phyloP scores from a whole-genome alignment of 2,329 filamentous ascomycete species.

The Fusarium zealandicum region DNA sequence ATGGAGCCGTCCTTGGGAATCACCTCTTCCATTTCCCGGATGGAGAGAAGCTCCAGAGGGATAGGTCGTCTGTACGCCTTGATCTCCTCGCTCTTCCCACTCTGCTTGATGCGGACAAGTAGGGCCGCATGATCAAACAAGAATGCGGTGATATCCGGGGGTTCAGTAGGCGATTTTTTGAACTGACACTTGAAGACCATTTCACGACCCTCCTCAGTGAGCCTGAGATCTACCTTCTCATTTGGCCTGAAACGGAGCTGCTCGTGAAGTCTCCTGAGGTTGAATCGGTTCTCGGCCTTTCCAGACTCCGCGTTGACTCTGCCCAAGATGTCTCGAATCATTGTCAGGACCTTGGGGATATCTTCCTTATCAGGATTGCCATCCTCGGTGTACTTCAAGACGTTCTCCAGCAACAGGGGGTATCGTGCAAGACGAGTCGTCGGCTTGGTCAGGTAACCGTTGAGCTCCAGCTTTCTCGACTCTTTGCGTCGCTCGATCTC shows the following conservation, averaged over 20 bases:
- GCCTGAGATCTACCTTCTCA: constrained; percentile 90
- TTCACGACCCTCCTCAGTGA: constrained; percentile 92
- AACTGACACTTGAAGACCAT: constrained; percentile 92
- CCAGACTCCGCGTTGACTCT: constrained; percentile 94
- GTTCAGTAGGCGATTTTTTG: constrained; percentile 91
- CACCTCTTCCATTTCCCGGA: constrained; percentile 96
- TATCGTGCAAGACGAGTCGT: constrained; percentile 95
- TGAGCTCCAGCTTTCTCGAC: constrained; percentile 93
- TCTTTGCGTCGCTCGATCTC: constrained; percentile 96
- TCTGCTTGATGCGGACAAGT: constrained; percentile 87
- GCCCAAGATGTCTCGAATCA: constrained; percentile 86
- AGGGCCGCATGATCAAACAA: constrained; percentile 96
- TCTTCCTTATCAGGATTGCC: constrained; percentile 90
- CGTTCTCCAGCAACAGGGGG: constrained; percentile 87
- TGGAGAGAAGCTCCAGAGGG: constrained; percentile 88
- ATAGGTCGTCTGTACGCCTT: constrained; percentile 95
- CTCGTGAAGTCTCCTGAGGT: constrained; percentile 88
- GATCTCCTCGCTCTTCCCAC: constrained; percentile 92
- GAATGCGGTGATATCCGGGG: constrained; percentile 89
- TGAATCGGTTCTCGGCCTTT: constrained; percentile 97
- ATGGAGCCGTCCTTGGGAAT: constrained; percentile 80
- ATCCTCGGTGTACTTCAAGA: constrained; percentile 89
- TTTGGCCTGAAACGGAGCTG: constrained; percentile 90
- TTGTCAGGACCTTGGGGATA: constrained; percentile 84
- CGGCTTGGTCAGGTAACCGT: constrained; percentile 96